Conservation (phyloP, 2,329 filamentous ascomycete genomes). For the Rachicladosporium sp. region DNA sequence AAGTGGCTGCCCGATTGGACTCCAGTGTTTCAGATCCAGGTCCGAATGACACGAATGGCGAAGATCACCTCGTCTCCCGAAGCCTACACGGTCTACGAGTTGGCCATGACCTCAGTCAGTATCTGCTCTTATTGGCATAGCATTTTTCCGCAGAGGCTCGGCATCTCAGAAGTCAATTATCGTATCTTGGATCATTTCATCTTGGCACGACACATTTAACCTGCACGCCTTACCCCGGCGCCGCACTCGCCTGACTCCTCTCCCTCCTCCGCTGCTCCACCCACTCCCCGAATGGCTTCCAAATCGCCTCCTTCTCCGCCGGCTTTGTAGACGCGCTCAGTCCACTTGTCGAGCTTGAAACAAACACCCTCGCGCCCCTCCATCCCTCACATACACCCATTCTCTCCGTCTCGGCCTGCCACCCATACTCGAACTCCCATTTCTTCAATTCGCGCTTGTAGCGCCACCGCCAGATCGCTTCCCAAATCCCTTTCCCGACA, state of each 20-base stretch:
- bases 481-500: constrained; percentile 82
- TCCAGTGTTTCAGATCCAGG: no score
- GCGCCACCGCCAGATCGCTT: constrained; percentile 65
- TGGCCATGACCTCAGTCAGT: no score
- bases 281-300: constrained; percentile 77
- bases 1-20: no score
- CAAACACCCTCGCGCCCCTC: constrained; percentile 70
- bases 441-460: constrained; percentile 49
- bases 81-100: no score
- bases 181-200: no score
- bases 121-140: no score
- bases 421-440: constrained; percentile 67
- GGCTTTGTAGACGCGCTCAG: constrained; percentile 62
- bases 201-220: no score
- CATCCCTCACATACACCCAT: constrained; percentile 49
- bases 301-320: constrained; percentile 73
- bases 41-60: no score
- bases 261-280: constrained; percentile 47
- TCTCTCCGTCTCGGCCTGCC: constrained; percentile 58
- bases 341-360: constrained; percentile 85
- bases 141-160: no score
- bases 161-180: no score
- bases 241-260: constrained; percentile 12
- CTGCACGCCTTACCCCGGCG: no score
- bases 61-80: no score